Conservation (phyloP, 2,329 filamentous ascomycete genomes). For the Colletotrichum sp. region DNA sequence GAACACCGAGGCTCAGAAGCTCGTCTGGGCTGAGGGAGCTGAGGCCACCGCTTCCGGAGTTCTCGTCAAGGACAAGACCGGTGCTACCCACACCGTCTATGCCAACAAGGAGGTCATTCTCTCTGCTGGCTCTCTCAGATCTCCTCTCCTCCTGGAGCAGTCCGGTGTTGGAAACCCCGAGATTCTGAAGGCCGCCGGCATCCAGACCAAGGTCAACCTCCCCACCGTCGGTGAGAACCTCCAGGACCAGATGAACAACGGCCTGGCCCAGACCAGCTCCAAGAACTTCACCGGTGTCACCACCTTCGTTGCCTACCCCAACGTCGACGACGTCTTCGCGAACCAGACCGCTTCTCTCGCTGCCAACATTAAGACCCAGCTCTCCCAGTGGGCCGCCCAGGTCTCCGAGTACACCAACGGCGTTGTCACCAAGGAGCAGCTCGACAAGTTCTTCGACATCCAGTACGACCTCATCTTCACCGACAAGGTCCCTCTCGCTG, state of each 20-base stretch:
- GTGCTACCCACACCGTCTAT: slow-evolving; percentile 34
- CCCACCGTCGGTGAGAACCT: slow-evolving; percentile 60
- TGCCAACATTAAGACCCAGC: neutral
- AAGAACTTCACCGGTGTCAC: slow-evolving; percentile 2
- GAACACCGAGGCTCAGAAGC: slow-evolving; percentile 8
- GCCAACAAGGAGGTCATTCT: slow-evolving; percentile 53
- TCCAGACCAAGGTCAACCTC: slow-evolving; percentile 47
- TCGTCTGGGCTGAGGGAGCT: neutral
- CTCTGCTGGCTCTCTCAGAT: slow-evolving; percentile 54
- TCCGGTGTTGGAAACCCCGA: slow-evolving; percentile 55
- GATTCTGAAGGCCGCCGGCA: slow-evolving; percentile 46
- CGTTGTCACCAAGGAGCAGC: slow-evolving; percentile 14
- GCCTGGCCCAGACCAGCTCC: slow-evolving; percentile 28
- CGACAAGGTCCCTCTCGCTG: slow-evolving; percentile 48
- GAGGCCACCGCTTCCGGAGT: neutral
- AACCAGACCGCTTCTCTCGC: slow-evolving; percentile 26
- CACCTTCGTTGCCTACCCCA: neutral
- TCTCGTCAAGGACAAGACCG: slow-evolving; percentile 23
- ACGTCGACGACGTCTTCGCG: slow-evolving; percentile 4
- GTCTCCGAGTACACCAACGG: slow-evolving; percentile 12
- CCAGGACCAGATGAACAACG: slow-evolving; percentile 51
- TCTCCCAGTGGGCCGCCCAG: neutral
- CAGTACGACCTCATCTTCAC: slow-evolving; percentile 56
- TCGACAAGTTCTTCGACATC: slow-evolving; percentile 45
- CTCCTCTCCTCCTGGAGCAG: slow-evolving; percentile 56